Evolutionary conservation across 345 rosid genomes (phyloP).

Genomic region (Salix udensis): DNA sequence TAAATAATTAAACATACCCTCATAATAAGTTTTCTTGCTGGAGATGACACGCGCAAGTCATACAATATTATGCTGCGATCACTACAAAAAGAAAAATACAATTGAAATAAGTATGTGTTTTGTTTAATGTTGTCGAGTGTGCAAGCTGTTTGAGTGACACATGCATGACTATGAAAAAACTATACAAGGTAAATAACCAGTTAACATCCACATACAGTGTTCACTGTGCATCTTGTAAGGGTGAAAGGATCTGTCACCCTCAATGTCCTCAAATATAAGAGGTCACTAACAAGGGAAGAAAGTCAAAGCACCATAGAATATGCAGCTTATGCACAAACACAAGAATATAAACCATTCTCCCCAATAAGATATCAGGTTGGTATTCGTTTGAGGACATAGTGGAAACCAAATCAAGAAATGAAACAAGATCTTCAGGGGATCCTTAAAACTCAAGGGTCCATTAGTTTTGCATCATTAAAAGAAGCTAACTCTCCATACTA

Average conservation of each 20-base stretch:
- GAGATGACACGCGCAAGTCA: conserved; percentile 79
- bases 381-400: too few species aligned
- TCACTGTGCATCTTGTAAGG: background rate
- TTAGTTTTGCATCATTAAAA: too few species aligned
- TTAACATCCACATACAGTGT: background rate
- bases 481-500: too few species aligned
- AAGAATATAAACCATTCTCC: background rate
- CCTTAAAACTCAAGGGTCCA: too few species aligned
- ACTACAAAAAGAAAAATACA: conserved; percentile 35
- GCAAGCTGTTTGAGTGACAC: background rate
- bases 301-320: background rate
- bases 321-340: background rate
- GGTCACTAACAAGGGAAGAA: background rate
- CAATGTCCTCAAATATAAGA: background rate
- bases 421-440: too few species aligned
- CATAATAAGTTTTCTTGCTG: conserved; percentile 80
- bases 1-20: conserved; percentile 41
- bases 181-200: background rate
- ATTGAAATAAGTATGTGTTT: background rate
- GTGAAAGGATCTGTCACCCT: background rate
- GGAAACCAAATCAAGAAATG: too few species aligned
- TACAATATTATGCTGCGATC: conserved; percentile 75
- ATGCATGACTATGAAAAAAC: background rate
- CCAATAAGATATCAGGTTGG: too few species aligned
- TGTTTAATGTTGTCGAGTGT: background rate